These are phyloP conservation scores for Hyphopichia pseudoburtonii DNA, from an alignment of 1,139 yeast species.

Conservation along the genomic window DNA sequence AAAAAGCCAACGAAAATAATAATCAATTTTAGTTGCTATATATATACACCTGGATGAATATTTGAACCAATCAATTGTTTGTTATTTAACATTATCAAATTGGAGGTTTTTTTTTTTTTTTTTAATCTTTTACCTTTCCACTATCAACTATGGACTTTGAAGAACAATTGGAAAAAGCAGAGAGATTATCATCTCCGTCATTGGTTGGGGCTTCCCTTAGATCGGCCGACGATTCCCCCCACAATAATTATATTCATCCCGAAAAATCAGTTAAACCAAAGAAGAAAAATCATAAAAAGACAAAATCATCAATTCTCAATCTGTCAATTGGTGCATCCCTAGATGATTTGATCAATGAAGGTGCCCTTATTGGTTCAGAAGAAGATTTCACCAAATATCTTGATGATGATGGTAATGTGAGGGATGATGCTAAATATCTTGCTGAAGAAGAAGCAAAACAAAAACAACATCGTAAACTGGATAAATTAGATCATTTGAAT, in stretches of 20 bases:
- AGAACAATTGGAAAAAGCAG: conserved; percentile 54
- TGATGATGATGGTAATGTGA: conserved; percentile 54
- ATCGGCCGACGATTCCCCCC: conserved; percentile 50
- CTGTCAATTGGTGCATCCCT: conserved; percentile 43
- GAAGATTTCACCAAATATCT: conserved; percentile 53
- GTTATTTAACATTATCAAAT: too few relatives aligned
- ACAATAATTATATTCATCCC: conserved; percentile 49
- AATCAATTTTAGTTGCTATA: too few relatives aligned
- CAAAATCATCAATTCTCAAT: conserved; percentile 8
- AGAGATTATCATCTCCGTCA: conserved; percentile 51
- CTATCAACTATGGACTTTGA: conserved; percentile 48
- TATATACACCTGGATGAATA: too few relatives aligned
- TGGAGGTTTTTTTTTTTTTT: too few relatives aligned
- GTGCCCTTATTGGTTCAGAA: conserved; percentile 60
- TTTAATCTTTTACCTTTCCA: background rate
- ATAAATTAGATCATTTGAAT: background rate
- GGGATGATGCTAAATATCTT: conserved; percentile 38
- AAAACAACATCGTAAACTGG: background rate
- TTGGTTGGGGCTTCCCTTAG: conserved; percentile 56
- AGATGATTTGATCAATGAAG: conserved; percentile 58
- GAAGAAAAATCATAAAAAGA: conserved; percentile 17
- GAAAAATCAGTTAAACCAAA: conserved; percentile 28
- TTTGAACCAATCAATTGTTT: too few relatives aligned
- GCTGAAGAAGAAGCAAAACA: conserved; percentile 1
- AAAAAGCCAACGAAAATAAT: too few relatives aligned